A percentile compares a stretch with the other conserved stretches of the same genome.
These are phyloP conservation scores for Debaryomycetaceae sp. DNA, from an alignment of 1,139 yeast species.

Conservation along the genomic window DNA sequence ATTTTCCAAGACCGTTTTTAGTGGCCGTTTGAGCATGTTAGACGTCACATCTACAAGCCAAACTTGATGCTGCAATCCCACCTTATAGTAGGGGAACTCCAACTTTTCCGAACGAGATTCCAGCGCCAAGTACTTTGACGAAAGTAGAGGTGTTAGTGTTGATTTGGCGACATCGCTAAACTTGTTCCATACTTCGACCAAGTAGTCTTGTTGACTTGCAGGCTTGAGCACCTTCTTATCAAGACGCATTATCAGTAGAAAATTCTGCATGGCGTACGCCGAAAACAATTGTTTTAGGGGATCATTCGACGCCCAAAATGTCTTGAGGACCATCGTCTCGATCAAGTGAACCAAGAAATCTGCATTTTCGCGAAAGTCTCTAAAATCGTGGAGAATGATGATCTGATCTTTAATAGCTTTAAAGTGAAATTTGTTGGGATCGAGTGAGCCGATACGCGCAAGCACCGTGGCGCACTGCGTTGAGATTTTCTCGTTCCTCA, in stretches of 20 bases:
- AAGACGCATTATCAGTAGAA: slow-evolving; percentile 54
- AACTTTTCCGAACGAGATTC: slow-evolving; percentile 28
- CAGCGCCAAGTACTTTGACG: slow-evolving; percentile 60
- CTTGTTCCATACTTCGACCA: slow-evolving; percentile 41
- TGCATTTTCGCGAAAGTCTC: slow-evolving; percentile 50
- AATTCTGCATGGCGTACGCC: slow-evolving; percentile 86
- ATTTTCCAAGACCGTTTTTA: slow-evolving; percentile 6
- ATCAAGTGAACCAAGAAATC: slow-evolving; percentile 57
- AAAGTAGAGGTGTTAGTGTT: slow-evolving; percentile 64
- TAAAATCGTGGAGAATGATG: slow-evolving; percentile 50
- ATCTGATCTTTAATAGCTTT: slow-evolving; percentile 32
- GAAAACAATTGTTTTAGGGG: slow-evolving; percentile 77
- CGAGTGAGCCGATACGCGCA: slow-evolving; percentile 72
- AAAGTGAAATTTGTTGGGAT: slow-evolving; percentile 49
- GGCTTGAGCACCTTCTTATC: slow-evolving; percentile 23
- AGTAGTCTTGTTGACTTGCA: slow-evolving; percentile 12
- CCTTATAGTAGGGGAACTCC: slow-evolving; percentile 22
- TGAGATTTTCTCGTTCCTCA: slow-evolving; percentile 38
- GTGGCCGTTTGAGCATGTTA: slow-evolving; percentile 45
- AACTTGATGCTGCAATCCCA: slow-evolving; percentile 25
- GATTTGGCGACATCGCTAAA: slow-evolving; percentile 63
- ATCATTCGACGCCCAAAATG: slow-evolving; percentile 84
- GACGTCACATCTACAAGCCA: slow-evolving; percentile 71
- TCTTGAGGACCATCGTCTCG: slow-evolving; percentile 59
- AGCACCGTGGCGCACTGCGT: slow-evolving; percentile 56